Conservation (phyloP, 805 yeast species). For the Spencermartinsiella europaea region DNA sequence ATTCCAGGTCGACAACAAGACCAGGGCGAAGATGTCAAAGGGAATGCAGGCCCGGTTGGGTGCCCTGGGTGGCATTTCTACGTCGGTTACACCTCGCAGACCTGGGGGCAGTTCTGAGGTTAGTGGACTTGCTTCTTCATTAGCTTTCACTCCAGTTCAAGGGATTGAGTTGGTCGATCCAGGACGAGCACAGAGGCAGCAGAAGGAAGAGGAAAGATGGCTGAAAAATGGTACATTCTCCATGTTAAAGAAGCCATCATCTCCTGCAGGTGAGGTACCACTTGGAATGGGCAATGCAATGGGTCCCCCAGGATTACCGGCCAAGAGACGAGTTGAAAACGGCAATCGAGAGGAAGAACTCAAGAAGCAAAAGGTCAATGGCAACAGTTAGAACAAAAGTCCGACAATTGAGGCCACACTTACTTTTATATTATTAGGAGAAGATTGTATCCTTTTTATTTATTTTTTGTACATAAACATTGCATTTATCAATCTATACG, state of each 20-base stretch:
- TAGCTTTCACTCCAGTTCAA: slow-evolving; percentile 23
- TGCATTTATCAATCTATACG: neutral
- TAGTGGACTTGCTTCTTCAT: slow-evolving; percentile 21
- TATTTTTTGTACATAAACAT: too few relatives aligned
- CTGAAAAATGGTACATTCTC: slow-evolving; percentile 25
- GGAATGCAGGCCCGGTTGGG: slow-evolving; percentile 45
- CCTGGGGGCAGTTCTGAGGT: slow-evolving; percentile 3
- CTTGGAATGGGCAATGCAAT: neutral
- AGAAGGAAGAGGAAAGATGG: slow-evolving; percentile 21
- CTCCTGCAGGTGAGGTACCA: neutral
- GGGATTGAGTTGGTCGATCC: slow-evolving; percentile 28
- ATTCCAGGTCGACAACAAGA: slow-evolving; percentile 37
- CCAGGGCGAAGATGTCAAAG: slow-evolving; percentile 57
- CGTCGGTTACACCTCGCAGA: neutral
- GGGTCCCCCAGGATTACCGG: neutral
- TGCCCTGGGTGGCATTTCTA: slow-evolving; percentile 1
- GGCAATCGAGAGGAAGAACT: neutral
- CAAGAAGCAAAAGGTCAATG: neutral
- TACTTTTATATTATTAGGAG: too few relatives aligned
- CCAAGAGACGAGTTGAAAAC: neutral
- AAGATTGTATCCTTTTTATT: too few relatives aligned
- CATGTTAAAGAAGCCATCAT: neutral
- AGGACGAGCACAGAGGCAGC: slow-evolving; percentile 3
- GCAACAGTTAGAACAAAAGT: too few relatives aligned
- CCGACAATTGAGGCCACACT: too few relatives aligned